Evolutionary conservation across 2,329 filamentous ascomycete species (phyloP).

Genomic region (Fusarium agapanthi): DNA sequence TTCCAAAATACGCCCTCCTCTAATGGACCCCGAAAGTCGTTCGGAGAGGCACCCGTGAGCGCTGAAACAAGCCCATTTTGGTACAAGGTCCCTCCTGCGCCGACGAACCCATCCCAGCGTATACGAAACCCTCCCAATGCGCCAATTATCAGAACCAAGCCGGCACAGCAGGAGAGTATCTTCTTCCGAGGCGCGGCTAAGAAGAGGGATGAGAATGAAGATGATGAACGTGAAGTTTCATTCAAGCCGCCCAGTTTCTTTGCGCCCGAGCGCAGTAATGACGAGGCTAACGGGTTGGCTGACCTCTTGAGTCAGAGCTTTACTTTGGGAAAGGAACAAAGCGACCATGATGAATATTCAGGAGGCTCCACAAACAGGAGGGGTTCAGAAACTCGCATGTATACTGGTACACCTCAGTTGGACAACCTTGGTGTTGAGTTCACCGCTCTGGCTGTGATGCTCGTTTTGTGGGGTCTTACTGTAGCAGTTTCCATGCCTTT

Average conservation of each 20-base stretch:
- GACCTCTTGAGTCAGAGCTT: slow-evolving; percentile 57
- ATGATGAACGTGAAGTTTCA: slow-evolving; percentile 45
- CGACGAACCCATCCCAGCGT: slow-evolving; percentile 70
- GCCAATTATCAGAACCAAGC: slow-evolving; percentile 60
- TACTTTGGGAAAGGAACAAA: slow-evolving; percentile 47
- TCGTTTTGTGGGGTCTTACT: slow-evolving; percentile 42
- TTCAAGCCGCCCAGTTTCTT: slow-evolving; percentile 71
- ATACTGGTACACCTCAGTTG: neutral
- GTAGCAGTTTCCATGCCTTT: slow-evolving; percentile 35
- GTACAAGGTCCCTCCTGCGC: slow-evolving; percentile 75
- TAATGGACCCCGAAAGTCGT: slow-evolving; percentile 52
- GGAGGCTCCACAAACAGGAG: neutral
- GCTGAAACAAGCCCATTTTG: slow-evolving; percentile 67
- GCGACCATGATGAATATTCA: neutral
- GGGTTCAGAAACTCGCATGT: neutral
- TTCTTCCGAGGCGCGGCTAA: slow-evolving; percentile 56
- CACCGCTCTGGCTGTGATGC: slow-evolving; percentile 30
- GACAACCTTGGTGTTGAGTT: slow-evolving; percentile 32
- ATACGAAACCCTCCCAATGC: slow-evolving; percentile 69
- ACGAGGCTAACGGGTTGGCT: slow-evolving; percentile 55
- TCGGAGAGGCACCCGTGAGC: slow-evolving; percentile 57
- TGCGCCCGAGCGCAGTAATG: slow-evolving; percentile 54
- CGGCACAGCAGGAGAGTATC: slow-evolving; percentile 55
- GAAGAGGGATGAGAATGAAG: neutral
- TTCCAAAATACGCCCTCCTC: slow-evolving; percentile 58